Conservation (phyloP, 306 rosid genomes). For the Biancaea sappan region DNA sequence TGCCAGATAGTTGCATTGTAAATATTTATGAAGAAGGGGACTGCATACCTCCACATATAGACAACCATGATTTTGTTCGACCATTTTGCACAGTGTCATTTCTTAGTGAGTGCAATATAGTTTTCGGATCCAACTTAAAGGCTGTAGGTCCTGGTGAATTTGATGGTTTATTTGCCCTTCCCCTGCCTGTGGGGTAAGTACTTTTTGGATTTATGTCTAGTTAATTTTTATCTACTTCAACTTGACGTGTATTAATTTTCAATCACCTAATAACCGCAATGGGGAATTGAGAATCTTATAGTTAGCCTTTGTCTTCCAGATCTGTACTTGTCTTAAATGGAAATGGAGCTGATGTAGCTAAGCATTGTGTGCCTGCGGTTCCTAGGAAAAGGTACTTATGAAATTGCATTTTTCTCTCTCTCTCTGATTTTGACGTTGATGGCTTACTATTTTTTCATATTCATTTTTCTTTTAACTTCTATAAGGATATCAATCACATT, state of each 20-base stretch:
- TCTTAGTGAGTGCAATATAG: conserved; percentile 83
- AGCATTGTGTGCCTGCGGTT: conserved; percentile 96
- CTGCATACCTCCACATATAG: conserved; percentile 95
- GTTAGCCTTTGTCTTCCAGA: conserved; percentile 47
- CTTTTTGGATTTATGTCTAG: conserved; percentile 27
- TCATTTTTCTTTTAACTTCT: conserved; percentile 13
- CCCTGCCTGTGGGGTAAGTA: conserved; percentile 86
- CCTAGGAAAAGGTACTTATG: conserved; percentile 64
- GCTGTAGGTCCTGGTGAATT: conserved; percentile 73
- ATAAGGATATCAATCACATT: conserved; percentile 93
- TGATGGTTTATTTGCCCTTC: conserved; percentile 59
- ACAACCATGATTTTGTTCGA: conserved; percentile 92
- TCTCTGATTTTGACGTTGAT: background rate
- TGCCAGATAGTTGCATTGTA: conserved; percentile 97
- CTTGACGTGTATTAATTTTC: background rate
- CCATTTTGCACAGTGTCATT: conserved; percentile 97
- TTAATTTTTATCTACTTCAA: conserved; percentile 16
- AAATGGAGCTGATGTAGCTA: conserved; percentile 92
- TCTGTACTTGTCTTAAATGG: conserved; percentile 95
- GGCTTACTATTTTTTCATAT: conserved; percentile 5
- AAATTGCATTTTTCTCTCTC: conserved; percentile 19
- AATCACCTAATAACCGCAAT: background rate
- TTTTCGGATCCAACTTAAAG: conserved; percentile 79
- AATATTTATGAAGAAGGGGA: conserved; percentile 95
- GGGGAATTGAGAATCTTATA: conserved; percentile 38